Evolutionary conservation across 805 yeast genomes (phyloP), one percentile per base, ranked within the genome.

Genomic region (Nakazawaea molendinolei): DNA sequence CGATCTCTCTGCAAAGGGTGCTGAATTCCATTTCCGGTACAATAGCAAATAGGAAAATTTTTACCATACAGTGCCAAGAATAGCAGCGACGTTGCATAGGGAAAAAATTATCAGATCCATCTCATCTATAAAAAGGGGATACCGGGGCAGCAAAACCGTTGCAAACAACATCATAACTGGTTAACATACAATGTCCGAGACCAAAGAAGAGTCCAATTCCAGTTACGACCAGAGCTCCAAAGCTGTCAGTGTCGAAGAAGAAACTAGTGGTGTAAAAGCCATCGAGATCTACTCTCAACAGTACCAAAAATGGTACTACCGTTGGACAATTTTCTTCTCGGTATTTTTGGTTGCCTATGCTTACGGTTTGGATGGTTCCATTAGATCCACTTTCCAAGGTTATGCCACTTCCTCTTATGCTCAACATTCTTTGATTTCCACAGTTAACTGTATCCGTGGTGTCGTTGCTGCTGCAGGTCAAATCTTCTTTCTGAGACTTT

Each of bases 381-480:
- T 68, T 32, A 61, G 79, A 44, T 58, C 51, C 33, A 60, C 65
- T 13, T 74, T 66, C 51, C 78, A 75, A 45, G 50, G 69, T 4
- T 66, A 65, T 42, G 86, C 85, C 12, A 68, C 83, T 7, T 53
- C 63, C 32, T 65, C 77, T 10, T 79, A 72, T 55, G 39, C 64
- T 19, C 46, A 53, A 10, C 83, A 79, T 49, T 70, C 85, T 6
- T 58, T 75, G 38, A 53, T 69, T 29, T 66, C 86, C 5, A 73
- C 86, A 3, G 68, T 80, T 40, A 65, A 70, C 42, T 79, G 76
- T 20, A 66, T 79, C 42, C 65, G 67, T 38, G 60, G 71, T 21
- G 82, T 79, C 26, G 67, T 76, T 34, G 81, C 74, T 31, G 83
- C 84, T 18, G 85, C 80, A 13, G 67, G 81, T 4, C 82, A 76